These are phyloP conservation scores for Prunus salicina DNA, from an alignment of 306 rosid genomes.

Conservation along the genomic window DNA sequence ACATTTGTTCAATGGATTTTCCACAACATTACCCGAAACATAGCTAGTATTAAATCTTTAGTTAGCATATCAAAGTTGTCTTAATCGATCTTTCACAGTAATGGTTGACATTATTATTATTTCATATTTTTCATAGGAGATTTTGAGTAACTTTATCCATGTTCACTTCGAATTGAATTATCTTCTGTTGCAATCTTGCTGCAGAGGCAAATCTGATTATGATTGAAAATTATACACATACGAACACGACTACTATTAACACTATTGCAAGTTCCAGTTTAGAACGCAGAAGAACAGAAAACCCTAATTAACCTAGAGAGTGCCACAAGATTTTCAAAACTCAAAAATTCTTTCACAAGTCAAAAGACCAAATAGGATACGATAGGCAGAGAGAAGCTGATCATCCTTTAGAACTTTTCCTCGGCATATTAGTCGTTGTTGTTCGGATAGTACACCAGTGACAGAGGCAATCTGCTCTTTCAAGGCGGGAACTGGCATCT, in stretches of 20 bases:
- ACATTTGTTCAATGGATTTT: background rate
- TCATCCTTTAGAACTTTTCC: slow-evolving; percentile 69
- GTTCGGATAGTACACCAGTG: slow-evolving; percentile 61
- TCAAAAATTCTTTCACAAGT: background rate
- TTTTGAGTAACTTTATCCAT: background rate
- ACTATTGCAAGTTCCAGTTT: background rate
- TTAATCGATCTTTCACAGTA: background rate
- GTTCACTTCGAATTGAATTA: background rate
- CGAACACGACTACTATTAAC: background rate
- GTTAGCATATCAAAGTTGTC: background rate
- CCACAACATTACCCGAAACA: background rate
- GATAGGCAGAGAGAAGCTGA: slow-evolving; percentile 64
- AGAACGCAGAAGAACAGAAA: background rate
- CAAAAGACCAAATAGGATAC: slow-evolving; percentile 40
- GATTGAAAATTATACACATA: background rate
- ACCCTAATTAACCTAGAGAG: background rate
- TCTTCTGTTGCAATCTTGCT: background rate
- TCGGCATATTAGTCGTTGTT: slow-evolving; percentile 62
- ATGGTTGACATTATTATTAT: background rate
- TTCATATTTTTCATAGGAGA: background rate
- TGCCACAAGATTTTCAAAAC: slow-evolving; percentile 1
- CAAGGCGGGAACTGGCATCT: slow-evolving; percentile 86
- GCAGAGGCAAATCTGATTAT: background rate
- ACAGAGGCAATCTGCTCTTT: slow-evolving; percentile 64
- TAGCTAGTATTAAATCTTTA: background rate